A percentile compares a stretch with the other conserved stretches of the same genome.
Conservation (phyloP, 768 basidiomycete genomes). For the Suillus brevipes region DNA sequence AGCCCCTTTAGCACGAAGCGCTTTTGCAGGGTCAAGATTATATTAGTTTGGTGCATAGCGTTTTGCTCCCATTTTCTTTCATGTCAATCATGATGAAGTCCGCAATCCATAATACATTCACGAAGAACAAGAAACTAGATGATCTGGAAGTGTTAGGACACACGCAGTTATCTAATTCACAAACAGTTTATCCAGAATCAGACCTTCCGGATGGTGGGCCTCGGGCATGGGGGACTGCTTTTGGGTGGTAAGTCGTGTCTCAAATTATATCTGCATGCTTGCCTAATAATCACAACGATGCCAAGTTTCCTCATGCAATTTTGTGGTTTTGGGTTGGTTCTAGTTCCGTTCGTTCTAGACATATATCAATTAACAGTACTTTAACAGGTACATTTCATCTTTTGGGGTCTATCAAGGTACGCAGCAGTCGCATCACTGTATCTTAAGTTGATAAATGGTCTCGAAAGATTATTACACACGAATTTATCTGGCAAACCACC, state of each 20-base stretch:
- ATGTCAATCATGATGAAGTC: not conserved
- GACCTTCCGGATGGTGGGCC: constrained; percentile 13
- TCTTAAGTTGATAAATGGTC: constrained; percentile 12
- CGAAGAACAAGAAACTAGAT: not conserved
- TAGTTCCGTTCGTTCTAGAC: too few relatives aligned
- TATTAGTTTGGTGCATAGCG: not conserved
- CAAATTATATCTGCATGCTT: not conserved
- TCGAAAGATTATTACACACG: constrained; percentile 34
- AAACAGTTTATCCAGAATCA: not conserved
- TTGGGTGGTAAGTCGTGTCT: constrained; percentile 11
- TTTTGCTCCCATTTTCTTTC: not conserved
- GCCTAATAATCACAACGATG: not conserved
- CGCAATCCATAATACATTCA: not conserved
- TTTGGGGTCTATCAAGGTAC: constrained; percentile 38
- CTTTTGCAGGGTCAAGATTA: not conserved
- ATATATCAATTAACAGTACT: too few relatives aligned
- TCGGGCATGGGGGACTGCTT: constrained; percentile 14
- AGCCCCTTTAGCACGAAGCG: too few relatives aligned
- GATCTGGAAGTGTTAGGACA: not conserved
- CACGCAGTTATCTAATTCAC: too few relatives aligned
- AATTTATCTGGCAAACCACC: constrained; percentile 26
- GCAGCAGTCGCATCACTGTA: not conserved
- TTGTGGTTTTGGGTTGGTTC: constrained; percentile 27
- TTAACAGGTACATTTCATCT: constrained; percentile 22
- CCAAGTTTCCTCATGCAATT: constrained; percentile 28